These are phyloP conservation scores for Suillus americanus DNA, from an alignment of 768 basidiomycete genomes.

Conservation along the genomic window DNA sequence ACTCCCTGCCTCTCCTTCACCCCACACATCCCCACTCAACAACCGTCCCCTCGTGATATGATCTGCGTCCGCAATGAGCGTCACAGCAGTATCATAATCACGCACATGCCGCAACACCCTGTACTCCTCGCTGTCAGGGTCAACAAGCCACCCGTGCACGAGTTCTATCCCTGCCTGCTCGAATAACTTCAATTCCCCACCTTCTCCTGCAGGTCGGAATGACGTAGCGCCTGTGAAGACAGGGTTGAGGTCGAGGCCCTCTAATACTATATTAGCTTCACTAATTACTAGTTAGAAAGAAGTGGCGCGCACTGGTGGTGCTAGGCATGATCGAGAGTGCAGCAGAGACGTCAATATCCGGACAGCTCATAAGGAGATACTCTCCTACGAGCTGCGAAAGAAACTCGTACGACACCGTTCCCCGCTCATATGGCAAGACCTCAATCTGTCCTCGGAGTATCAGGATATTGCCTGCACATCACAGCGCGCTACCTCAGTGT, in stretches of 20 bases:
- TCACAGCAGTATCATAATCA: slow-evolving; percentile 77
- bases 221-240: slow-evolving; percentile 68
- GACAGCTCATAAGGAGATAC: slow-evolving; percentile 63
- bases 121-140: slow-evolving; percentile 53
- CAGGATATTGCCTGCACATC: slow-evolving; percentile 72
- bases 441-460: slow-evolving; percentile 81
- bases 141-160: slow-evolving; percentile 78
- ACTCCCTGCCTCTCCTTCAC: slow-evolving; percentile 1
- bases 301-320: slow-evolving; percentile 62
- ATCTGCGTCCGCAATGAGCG: slow-evolving; percentile 77
- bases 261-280: slow-evolving; percentile 32
- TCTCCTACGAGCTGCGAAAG: slow-evolving; percentile 84
- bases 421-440: slow-evolving; percentile 65
- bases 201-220: slow-evolving; percentile 63
- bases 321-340: slow-evolving; percentile 44
- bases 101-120: slow-evolving; percentile 47
- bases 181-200: slow-evolving; percentile 84
- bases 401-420: slow-evolving; percentile 79
- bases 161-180: slow-evolving; percentile 77
- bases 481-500: slow-evolving; percentile 4
- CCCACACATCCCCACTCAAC: slow-evolving; percentile 41
- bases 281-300: neutral
- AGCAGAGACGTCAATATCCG: slow-evolving; percentile 39
- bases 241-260: slow-evolving; percentile 90
- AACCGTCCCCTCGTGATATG: slow-evolving; percentile 65